Conservation (phyloP, 306 rosid genomes). For the Carpinus viminea region DNA sequence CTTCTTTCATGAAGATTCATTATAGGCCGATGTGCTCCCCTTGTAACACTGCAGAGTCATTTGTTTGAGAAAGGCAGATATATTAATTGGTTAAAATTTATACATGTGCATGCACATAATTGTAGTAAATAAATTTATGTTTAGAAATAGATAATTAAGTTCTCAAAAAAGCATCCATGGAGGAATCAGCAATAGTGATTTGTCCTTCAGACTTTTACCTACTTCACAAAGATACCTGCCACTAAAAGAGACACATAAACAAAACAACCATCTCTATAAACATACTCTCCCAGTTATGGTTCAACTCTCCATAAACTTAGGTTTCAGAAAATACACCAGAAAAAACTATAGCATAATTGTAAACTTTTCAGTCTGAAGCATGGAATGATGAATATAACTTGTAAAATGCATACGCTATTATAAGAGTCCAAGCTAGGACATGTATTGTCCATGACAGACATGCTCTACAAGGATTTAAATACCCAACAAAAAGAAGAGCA, state of each 20-base stretch:
- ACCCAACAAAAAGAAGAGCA: neutral
- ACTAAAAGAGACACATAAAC: neutral
- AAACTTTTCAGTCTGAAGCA: neutral
- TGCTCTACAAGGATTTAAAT: neutral
- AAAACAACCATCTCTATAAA: neutral
- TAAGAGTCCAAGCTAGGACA: neutral
- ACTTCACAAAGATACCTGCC: neutral
- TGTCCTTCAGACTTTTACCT: neutral
- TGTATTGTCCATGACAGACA: neutral
- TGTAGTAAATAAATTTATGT: too few relatives aligned
- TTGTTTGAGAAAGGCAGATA: conserved; percentile 11
- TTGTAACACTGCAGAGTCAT: conserved; percentile 56
- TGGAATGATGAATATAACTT: neutral
- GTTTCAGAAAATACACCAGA: neutral
- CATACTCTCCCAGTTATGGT: neutral
- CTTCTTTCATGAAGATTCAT: conserved; percentile 99
- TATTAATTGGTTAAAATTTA: neutral
- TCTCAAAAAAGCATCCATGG: neutral
- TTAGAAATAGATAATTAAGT: neutral
- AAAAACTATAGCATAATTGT: neutral
- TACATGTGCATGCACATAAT: too few relatives aligned
- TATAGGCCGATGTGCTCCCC: conserved; percentile 96
- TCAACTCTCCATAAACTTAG: neutral
- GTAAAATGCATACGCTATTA: neutral
- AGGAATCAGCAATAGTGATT: neutral